Evolutionary conservation across 108 stramenopile species (phyloP).

Genomic region (Seminavis robusta): DNA sequence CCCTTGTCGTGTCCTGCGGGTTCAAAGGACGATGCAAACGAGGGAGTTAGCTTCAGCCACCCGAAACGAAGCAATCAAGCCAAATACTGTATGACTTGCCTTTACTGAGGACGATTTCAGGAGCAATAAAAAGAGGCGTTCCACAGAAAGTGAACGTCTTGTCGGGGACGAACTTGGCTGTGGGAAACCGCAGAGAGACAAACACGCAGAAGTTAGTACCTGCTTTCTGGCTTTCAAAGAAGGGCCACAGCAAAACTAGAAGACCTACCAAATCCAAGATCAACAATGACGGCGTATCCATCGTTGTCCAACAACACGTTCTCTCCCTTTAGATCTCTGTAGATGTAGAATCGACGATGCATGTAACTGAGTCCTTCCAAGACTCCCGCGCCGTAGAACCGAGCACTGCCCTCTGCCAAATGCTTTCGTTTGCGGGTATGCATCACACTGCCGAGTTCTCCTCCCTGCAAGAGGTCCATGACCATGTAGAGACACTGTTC

Average conservation of each 20-base stretch:
- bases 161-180: slow-evolving; percentile 42
- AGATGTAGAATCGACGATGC: slow-evolving; percentile 69
- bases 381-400: slow-evolving; percentile 21
- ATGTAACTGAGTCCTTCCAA: slow-evolving; percentile 49
- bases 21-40: slow-evolving; percentile 13
- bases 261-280: slow-evolving; percentile 40
- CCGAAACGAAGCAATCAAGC: too few relatives aligned
- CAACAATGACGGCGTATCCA: slow-evolving; percentile 81
- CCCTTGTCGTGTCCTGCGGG: slow-evolving; percentile 19
- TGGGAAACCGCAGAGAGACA: slow-evolving; percentile 11
- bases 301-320: slow-evolving; percentile 45
- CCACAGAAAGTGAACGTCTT: slow-evolving; percentile 91
- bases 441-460: slow-evolving; percentile 63
- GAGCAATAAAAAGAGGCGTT: slow-evolving; percentile 89
- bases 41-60: too few relatives aligned
- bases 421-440: slow-evolving; percentile 26
- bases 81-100: too few relatives aligned
- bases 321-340: slow-evolving; percentile 91
- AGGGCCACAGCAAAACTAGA: not conserved
- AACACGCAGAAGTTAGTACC: not conserved
- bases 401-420: slow-evolving; percentile 22
- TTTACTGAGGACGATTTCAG: slow-evolving; percentile 70
- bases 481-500: slow-evolving; percentile 53
- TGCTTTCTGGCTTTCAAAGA: not conserved
- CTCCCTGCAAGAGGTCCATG: slow-evolving; percentile 54